Evolutionary conservation across 1,284 basidiomycete genomes (phyloP).

Genomic region (Taiwanofungus camphoratus): DNA sequence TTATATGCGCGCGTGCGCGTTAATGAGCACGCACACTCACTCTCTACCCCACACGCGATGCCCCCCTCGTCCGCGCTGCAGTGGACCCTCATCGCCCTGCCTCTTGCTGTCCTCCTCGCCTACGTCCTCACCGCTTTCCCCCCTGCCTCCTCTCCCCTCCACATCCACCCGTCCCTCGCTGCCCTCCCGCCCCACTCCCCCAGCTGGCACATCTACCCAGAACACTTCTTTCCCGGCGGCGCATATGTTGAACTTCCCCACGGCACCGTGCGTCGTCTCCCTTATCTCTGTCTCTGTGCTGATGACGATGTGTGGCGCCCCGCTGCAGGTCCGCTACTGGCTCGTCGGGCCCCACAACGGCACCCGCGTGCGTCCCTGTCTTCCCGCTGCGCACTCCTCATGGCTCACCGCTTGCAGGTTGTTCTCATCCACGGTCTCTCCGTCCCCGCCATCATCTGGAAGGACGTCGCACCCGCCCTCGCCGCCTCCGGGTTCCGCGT

Average conservation of each 20-base stretch:
- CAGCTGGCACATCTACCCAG: constrained; percentile 66
- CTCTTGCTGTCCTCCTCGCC: constrained; percentile 48
- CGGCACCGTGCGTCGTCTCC: constrained; percentile 39
- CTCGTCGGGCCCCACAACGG: constrained; percentile 65
- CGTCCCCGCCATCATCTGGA: constrained; percentile 70
- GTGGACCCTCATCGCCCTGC: constrained; percentile 51
- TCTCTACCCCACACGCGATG: too few relatives aligned
- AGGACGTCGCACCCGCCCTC: constrained; percentile 59
- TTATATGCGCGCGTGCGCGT: too few relatives aligned
- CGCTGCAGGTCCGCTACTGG: constrained; percentile 65
- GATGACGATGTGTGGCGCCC: constrained; percentile 10
- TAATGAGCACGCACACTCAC: too few relatives aligned
- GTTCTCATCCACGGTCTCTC: constrained; percentile 77
- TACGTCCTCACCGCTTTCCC: constrained; percentile 65
- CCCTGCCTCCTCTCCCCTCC: constrained; percentile 41
- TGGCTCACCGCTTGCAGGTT: constrained; percentile 37
- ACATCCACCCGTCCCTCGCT: constrained; percentile 52
- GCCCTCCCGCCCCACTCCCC: constrained; percentile 45
- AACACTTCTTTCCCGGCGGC: constrained; percentile 60
- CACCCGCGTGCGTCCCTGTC: constrained; percentile 44
- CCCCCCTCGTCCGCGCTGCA: constrained; percentile 34
- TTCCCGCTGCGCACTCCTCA: background rate
- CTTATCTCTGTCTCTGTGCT: constrained; percentile 6
- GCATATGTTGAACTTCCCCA: constrained; percentile 58
- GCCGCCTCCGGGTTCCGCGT: constrained; percentile 64